Evolutionary conservation across 2,329 filamentous ascomycete genomes (phyloP).

Genomic region (Graphiopsis chlorocephala): DNA sequence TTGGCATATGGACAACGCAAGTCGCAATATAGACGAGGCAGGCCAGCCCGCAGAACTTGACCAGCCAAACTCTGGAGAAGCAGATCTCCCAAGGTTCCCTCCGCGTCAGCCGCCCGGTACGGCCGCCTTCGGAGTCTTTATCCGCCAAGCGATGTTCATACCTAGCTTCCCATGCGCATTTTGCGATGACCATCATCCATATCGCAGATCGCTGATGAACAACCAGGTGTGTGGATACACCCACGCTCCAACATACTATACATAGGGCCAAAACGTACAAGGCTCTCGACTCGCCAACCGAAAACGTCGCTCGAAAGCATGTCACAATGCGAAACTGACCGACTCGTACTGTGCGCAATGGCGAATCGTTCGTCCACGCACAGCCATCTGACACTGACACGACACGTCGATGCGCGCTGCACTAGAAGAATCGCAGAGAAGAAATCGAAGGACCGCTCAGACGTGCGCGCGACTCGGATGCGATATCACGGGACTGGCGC

Average conservation of each 20-base stretch:
- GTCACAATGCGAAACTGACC: neutral
- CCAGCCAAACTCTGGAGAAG: conserved; percentile 3
- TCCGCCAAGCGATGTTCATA: neutral
- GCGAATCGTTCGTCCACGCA: neutral
- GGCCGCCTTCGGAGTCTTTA: neutral
- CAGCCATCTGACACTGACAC: neutral
- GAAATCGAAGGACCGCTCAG: neutral
- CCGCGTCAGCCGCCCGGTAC: neutral
- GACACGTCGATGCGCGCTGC: neutral
- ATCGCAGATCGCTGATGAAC: conserved; percentile 1
- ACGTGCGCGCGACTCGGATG: neutral
- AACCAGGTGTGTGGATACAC: conserved; percentile 5
- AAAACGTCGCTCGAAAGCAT: neutral
- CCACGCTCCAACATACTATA: neutral
- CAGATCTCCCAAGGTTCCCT: neutral
- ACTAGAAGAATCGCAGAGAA: neutral
- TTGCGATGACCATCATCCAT: neutral
- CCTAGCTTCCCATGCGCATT: neutral
- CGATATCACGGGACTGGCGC: neutral
- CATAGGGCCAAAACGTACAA: neutral
- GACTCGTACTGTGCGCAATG: neutral
- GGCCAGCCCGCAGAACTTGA: neutral
- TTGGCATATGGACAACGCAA: neutral
- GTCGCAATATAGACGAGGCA: conserved; percentile 1
- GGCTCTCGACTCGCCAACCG: neutral